Percentiles rank a stretch among this genome's conserved stretches.
phyloP scores from a whole-genome alignment of 139 green algal genomes.

The Nannochloris sp. region DNA sequence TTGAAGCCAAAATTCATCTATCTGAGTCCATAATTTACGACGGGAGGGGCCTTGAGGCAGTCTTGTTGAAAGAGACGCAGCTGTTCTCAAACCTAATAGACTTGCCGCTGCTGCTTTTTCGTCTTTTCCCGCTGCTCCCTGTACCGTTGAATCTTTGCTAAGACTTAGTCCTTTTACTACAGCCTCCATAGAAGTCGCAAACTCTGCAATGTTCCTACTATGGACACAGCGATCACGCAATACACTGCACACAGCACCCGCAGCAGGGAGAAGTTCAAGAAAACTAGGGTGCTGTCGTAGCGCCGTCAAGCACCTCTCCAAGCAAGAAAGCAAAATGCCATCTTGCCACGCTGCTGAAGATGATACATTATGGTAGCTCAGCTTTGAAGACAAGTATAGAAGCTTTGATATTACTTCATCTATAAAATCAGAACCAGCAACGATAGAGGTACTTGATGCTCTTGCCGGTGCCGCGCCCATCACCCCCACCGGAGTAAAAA shows the following conservation, averaged over 20 bases:
- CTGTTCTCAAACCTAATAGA: not conserved
- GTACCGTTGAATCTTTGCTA: not conserved
- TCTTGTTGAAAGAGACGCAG: slow-evolving; percentile 2
- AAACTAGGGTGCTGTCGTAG: not conserved
- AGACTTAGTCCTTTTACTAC: not conserved
- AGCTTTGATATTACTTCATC: too few species aligned
- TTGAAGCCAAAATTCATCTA: slow-evolving; percentile 4
- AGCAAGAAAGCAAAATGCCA: not conserved
- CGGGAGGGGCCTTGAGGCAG: not conserved
- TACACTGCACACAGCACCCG: slow-evolving; percentile 1
- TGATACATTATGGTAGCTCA: slow-evolving; percentile 15
- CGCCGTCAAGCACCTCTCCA: slow-evolving; percentile 5
- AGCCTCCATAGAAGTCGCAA: not conserved
- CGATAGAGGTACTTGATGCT: not conserved
- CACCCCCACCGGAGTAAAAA: too few species aligned
- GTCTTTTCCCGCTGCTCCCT: not conserved
- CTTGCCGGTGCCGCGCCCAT: not conserved
- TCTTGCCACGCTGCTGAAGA: not conserved
- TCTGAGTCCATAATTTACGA: slow-evolving; percentile 6
- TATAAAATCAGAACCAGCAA: not conserved
- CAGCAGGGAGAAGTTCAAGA: not conserved
- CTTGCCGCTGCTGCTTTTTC: too few species aligned
- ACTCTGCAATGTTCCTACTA: too few species aligned
- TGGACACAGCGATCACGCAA: slow-evolving; percentile 2
- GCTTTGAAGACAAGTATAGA: not conserved